phyloP scores from a whole-genome alignment of 306 rosid genomes.

The Trifolium repens region DNA sequence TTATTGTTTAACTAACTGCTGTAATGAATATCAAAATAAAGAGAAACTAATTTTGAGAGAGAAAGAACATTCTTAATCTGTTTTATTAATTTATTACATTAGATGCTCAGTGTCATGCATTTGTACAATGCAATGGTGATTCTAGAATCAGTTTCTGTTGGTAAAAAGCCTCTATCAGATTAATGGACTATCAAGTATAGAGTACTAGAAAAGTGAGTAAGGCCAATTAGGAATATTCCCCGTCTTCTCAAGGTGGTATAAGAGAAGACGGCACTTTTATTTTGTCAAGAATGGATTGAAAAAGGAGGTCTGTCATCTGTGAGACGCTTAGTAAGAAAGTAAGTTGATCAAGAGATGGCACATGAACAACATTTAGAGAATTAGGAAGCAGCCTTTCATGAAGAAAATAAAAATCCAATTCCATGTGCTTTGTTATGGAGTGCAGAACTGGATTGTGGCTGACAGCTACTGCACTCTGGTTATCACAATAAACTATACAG shows the following conservation, averaged over 20 bases:
- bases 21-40: not conserved
- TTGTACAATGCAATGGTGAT: not conserved
- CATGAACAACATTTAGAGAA: not conserved
- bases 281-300: not conserved
- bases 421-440: not conserved
- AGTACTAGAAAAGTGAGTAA: not conserved
- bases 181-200: not conserved
- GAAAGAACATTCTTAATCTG: not conserved
- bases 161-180: not conserved
- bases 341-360: not conserved
- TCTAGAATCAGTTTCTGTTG: not conserved
- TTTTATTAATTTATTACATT: not conserved
- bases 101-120: not conserved
- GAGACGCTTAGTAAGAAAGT: not conserved
- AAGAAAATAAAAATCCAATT: not conserved
- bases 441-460: too few species aligned
- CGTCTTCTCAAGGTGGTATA: not conserved
- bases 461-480: too few species aligned
- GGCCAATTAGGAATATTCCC: not conserved
- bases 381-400: not conserved
- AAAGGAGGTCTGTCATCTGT: not conserved
- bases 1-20: conserved; percentile 20
- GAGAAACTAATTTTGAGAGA: not conserved
- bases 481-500: too few species aligned
- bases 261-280: not conserved